Evolutionary conservation across 164 flowering plant genomes (phyloP).

Genomic region (Vitis labrusca): DNA sequence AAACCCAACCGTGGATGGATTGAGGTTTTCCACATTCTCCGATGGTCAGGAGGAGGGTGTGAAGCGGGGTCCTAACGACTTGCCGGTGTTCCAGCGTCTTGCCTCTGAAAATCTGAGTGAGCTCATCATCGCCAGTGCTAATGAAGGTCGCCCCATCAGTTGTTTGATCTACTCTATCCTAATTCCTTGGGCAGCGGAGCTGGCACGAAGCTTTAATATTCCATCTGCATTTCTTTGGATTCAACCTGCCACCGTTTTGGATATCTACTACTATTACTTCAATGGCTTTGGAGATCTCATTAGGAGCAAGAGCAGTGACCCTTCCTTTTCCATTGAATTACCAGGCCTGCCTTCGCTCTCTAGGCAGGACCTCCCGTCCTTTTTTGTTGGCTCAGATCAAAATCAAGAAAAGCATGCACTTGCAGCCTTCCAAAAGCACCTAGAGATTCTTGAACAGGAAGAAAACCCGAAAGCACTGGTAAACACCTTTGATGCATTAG

Average conservation of each 20-base stretch:
- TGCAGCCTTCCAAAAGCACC: constrained; percentile 9
- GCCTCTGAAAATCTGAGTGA: constrained; percentile 1
- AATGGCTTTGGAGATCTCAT: constrained; percentile 2
- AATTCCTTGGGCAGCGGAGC: not conserved
- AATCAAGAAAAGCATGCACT: no score
- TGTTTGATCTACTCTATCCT: not conserved
- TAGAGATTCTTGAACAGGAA: constrained; percentile 7
- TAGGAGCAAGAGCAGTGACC: not conserved
- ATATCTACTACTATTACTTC: constrained; percentile 3
- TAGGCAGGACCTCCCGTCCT: constrained; percentile 2
- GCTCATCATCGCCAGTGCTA: not conserved
- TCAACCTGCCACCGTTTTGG: constrained; percentile 6
- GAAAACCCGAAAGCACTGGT: not conserved
- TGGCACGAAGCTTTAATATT: not conserved
- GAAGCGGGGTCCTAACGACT: not conserved
- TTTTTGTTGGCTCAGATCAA: not conserved
- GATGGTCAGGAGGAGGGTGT: constrained; percentile 12
- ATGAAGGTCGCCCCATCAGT: not conserved
- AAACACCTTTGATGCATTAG: not conserved
- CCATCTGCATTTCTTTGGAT: not conserved
- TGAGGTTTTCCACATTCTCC: not conserved
- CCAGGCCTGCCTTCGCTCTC: constrained; percentile 3
- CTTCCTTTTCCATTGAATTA: not conserved
- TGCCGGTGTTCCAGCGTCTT: not conserved
- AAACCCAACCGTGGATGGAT: not conserved